Percentiles rank a stretch among this genome's conserved stretches.
Evolutionary conservation across 495 filamentous ascomycete genomes (phyloP).

Genomic region (Talaromyces liani): DNA sequence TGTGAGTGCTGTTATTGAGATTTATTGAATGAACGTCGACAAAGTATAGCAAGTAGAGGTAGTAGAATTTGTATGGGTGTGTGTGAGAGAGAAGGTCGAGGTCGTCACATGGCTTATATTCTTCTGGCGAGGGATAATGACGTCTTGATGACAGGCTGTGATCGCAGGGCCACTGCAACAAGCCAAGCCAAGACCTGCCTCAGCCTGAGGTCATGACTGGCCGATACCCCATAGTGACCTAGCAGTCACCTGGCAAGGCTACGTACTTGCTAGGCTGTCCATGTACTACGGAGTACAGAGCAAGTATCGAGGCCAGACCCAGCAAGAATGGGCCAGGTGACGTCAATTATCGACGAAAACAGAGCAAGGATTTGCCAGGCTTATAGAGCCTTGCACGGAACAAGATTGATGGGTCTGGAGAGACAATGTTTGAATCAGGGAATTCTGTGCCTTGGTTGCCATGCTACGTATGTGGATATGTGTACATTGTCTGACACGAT

Average conservation of each 20-base stretch:
- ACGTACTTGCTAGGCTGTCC: no score
- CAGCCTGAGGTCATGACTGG: background rate
- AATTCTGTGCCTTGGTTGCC: background rate
- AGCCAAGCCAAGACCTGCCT: background rate
- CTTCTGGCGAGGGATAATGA: background rate
- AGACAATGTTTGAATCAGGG: background rate
- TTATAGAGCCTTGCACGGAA: background rate
- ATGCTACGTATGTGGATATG: background rate
- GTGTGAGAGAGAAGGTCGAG: background rate
- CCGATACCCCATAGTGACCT: background rate
- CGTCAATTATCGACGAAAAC: slow-evolving; percentile 1
- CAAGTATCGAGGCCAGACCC: background rate
- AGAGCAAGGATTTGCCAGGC: background rate
- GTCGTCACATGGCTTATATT: slow-evolving; percentile 2
- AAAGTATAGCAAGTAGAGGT: background rate
- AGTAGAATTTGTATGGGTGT: background rate
- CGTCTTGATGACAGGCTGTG: background rate
- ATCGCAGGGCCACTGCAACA: background rate
- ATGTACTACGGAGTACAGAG: background rate
- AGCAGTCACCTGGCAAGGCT: background rate
- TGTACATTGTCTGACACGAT: background rate
- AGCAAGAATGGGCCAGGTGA: background rate
- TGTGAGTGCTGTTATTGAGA: slow-evolving; percentile 5
- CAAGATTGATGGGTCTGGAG: background rate
- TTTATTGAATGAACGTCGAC: background rate